Percentiles rank a stretch among this genome's conserved stretches.
Conservation (phyloP, 2,329 filamentous ascomycete species). For the Phyllosticta paracitricarpa region DNA sequence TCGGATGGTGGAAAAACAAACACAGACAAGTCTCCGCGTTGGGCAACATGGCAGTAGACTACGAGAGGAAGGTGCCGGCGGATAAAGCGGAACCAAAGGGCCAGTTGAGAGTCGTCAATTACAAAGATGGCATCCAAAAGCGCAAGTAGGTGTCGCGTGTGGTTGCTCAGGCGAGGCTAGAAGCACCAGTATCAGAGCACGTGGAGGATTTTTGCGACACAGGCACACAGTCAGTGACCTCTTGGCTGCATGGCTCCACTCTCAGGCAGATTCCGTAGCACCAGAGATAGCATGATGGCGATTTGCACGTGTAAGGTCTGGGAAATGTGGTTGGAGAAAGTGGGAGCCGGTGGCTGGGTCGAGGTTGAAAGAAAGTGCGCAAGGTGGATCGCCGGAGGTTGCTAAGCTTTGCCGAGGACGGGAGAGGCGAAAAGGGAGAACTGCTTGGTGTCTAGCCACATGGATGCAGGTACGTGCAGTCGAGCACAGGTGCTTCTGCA, state of each 20-base stretch:
- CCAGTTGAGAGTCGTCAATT: neutral
- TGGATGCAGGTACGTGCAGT: neutral
- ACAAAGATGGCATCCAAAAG: neutral
- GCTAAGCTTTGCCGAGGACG: neutral
- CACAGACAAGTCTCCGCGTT: neutral
- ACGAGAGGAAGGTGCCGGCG: neutral
- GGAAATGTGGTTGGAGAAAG: neutral
- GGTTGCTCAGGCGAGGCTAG: neutral
- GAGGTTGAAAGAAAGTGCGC: neutral
- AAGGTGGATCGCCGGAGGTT: neutral
- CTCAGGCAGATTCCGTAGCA: neutral
- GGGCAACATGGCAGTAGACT: neutral
- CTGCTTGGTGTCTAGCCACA: neutral
- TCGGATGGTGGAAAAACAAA: neutral
- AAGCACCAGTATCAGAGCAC: neutral
- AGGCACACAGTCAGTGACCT: neutral
- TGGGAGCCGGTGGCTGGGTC: neutral
- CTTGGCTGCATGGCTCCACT: neutral
- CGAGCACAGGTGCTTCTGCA: neutral
- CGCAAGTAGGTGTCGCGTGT: neutral
- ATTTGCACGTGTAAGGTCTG: neutral
- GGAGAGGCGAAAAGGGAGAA: neutral
- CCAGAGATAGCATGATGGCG: neutral
- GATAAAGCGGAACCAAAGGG: neutral
- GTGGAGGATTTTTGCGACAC: neutral